phyloP scores from a whole-genome alignment of 352 stramenopile species.

The Phytopythium aichiense region DNA sequence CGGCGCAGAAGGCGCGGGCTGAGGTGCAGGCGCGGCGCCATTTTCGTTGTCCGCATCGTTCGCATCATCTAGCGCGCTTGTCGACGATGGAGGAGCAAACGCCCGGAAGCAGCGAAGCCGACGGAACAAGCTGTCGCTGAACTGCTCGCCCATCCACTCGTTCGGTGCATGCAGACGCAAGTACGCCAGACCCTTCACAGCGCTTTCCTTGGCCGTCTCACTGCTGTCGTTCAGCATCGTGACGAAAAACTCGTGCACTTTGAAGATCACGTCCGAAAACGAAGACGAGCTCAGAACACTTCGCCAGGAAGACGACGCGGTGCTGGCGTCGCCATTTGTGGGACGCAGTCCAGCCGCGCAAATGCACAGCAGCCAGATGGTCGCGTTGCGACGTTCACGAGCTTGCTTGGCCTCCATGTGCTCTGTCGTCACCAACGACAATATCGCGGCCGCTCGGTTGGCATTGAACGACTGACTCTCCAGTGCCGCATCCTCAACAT shows the following conservation, averaged over 20 bases:
- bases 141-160: constrained; percentile 46
- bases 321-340: background rate
- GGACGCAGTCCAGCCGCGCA: constrained; percentile 41
- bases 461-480: constrained; percentile 10
- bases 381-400: constrained; percentile 39
- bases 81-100: constrained; percentile 33
- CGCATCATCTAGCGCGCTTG: constrained; percentile 18
- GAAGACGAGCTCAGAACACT: constrained; percentile 22
- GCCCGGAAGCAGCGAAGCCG: constrained; percentile 74
- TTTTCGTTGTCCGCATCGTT: constrained; percentile 17
- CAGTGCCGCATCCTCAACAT: constrained; percentile 3
- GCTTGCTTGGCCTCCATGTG: constrained; percentile 9
- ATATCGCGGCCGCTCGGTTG: constrained; percentile 23
- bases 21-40: constrained; percentile 1
- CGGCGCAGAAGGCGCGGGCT: constrained; percentile 7
- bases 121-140: constrained; percentile 78
- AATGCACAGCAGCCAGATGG: constrained; percentile 69
- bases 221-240: constrained; percentile 77
- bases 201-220: constrained; percentile 62
- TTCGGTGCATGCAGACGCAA: constrained; percentile 52
- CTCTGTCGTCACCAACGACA: constrained; percentile 5
- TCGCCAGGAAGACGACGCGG: constrained; percentile 22
- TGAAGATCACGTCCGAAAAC: constrained; percentile 30
- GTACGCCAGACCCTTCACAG: constrained; percentile 75
- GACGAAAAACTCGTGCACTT: constrained; percentile 72